phyloP scores from a whole-genome alignment of 2,329 filamentous ascomycete species.

The Lasiodiplodia hormozganensis region DNA sequence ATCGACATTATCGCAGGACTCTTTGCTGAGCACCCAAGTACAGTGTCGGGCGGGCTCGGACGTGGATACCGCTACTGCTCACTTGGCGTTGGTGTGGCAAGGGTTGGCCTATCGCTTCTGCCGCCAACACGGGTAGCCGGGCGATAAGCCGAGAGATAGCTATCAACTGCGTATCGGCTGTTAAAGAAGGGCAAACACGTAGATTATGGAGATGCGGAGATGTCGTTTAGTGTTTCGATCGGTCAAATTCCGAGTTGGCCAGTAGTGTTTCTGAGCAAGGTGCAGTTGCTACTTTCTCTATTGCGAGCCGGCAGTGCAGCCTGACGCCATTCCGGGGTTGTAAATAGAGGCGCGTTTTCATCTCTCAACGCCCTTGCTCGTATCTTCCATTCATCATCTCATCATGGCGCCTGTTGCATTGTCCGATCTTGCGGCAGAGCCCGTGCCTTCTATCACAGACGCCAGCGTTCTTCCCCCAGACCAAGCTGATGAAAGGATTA shows the following conservation, averaged over 20 bases:
- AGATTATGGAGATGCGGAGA: not conserved
- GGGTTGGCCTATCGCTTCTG: slow-evolving; percentile 9
- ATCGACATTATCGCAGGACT: slow-evolving; percentile 9
- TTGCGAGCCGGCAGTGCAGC: not conserved
- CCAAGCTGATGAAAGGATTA: slow-evolving; percentile 34
- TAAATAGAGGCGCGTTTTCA: slow-evolving; percentile 3
- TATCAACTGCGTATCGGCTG: slow-evolving; percentile 10
- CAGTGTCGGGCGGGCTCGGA: not conserved
- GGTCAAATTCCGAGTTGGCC: not conserved
- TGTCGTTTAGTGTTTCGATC: not conserved
- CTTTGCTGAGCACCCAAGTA: not conserved
- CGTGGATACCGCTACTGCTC: not conserved
- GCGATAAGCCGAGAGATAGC: slow-evolving; percentile 25
- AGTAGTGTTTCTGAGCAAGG: not conserved
- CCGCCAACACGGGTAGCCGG: not conserved
- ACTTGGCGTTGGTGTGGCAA: not conserved
- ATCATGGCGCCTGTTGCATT: slow-evolving; percentile 23
- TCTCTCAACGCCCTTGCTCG: not conserved
- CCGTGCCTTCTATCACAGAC: slow-evolving; percentile 28
- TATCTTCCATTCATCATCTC: not conserved
- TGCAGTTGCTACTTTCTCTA: not conserved
- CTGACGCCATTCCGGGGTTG: not conserved
- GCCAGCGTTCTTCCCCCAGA: slow-evolving; percentile 37
- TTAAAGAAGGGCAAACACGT: not conserved
- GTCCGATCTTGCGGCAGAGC: not conserved